Conservation (phyloP, 2,329 filamentous ascomycete species). For the Hypoxylon sp. region DNA sequence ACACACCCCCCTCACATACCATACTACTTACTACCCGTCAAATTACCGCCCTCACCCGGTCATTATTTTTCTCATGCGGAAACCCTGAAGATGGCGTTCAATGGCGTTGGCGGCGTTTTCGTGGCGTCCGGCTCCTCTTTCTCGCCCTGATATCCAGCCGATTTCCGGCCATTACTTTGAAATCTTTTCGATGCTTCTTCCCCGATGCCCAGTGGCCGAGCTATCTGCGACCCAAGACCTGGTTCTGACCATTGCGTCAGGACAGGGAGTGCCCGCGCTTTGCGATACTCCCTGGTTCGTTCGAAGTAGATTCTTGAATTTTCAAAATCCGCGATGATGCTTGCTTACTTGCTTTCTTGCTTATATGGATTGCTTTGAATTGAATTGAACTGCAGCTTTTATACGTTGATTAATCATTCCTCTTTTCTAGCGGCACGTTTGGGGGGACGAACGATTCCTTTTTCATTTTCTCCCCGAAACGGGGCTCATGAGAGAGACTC, state of each 20-base stretch:
- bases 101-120: constrained; percentile 50
- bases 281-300: neutral
- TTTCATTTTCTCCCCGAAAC: neutral
- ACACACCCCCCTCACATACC: neutral
- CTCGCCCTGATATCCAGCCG: constrained; percentile 48
- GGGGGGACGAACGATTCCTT: constrained; percentile 2
- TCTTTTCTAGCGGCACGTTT: constrained; percentile 8
- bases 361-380: constrained; percentile 18
- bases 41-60: constrained; percentile 21
- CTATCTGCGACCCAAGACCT: neutral
- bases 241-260: neutral
- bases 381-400: neutral
- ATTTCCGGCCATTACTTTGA: constrained; percentile 23
- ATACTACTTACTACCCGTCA: constrained; percentile 8
- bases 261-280: neutral
- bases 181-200: constrained; percentile 20
- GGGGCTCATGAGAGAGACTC: constrained; percentile 1
- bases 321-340: constrained; percentile 11
- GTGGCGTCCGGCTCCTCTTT: constrained; percentile 39
- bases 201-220: constrained; percentile 2
- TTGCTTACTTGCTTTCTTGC: constrained; percentile 8
- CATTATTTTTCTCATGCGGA: constrained; percentile 27
- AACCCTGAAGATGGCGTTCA: constrained; percentile 45
- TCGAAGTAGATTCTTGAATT: constrained; percentile 22
- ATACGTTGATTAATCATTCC: constrained; percentile 10